Base-by-base conservation (phyloP, 2,329 filamentous ascomycete species). In the Colletotrichum shisoi region DNA sequence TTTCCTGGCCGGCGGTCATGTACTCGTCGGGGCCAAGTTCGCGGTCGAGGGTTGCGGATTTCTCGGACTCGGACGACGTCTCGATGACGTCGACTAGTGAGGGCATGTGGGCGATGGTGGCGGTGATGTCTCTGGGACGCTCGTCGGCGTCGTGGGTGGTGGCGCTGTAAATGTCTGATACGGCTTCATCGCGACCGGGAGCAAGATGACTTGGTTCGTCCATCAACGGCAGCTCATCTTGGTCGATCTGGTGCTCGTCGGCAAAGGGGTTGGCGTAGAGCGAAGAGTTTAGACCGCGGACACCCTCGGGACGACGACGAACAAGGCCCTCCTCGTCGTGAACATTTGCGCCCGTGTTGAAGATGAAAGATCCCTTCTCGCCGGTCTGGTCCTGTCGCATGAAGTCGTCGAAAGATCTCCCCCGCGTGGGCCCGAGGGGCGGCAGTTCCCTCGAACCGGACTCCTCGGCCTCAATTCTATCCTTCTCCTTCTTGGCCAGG, bases 221-320 rank as follows among this genome's bases (percentile, higher is more conserved):
- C 24, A 44, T 13, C n/a, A 46, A 52, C 34, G 57, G 39, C 3
- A 79, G 74, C 40, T 86, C 83, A n/a, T 83, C 78, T 48, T 76
- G 73, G 21, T 83, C 83, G 67, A 87, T 84, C 53, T 81, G 79
- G 71, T 86, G 76, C 73, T 87, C 85, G 70, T 87, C 85, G 48
- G 82, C 80, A 68, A 89, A 89, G 2, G 87, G 87, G 74, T 89
- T 87, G 63, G 84, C 79, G 70, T 85, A 85, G 19, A 82, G 67
- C 1, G 84, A 79, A 0, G 80, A 72, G 69, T 79, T 76, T 48
- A 86, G 75, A 3, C 81, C 83, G 49, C 81, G 80, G 13, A 81
- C 76, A 27, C 80, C 82, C 8, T 82, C 81, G 37, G 74, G 76
- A 21, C 81, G 82, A 57, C 84, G 82, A 61, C 85, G 83, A 57